Percentiles rank a stretch among this genome's conserved stretches.
Evolutionary conservation across 1,284 basidiomycete genomes (phyloP).

Genomic region (Papiliotrema nemorosa): DNA sequence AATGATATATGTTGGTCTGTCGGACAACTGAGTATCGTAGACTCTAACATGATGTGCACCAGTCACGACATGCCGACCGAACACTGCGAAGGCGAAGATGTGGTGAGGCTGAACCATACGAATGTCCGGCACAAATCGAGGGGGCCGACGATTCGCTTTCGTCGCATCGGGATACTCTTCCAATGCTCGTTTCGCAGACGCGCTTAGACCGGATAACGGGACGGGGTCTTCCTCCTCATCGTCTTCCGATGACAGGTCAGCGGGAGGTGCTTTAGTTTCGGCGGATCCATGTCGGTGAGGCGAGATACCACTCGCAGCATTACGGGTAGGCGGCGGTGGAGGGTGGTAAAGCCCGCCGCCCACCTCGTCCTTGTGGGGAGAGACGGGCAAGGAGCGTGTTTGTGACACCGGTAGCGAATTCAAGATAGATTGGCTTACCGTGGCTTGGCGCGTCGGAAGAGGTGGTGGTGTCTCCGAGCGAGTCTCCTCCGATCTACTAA

Average conservation of each 20-base stretch:
- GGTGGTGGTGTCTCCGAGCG: conserved; percentile 11
- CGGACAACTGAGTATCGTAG: conserved; percentile 46
- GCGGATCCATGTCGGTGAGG: conserved; percentile 1
- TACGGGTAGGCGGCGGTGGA: conserved; percentile 12
- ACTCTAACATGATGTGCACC: conserved; percentile 64
- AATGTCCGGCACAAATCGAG: conserved; percentile 51
- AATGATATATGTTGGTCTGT: conserved; percentile 52
- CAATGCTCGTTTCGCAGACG: conserved; percentile 38
- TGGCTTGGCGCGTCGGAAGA: conserved; percentile 13
- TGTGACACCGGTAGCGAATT: not conserved
- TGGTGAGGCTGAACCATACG: conserved; percentile 38
- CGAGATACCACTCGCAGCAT: not conserved
- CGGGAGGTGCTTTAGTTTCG: not conserved
- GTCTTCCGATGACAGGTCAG: conserved; percentile 20
- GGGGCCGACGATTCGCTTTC: conserved; percentile 74
- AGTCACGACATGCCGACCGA: conserved; percentile 63
- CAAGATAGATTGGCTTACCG: not conserved
- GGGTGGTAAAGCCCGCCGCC: conserved; percentile 6
- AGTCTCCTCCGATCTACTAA: conserved; percentile 13
- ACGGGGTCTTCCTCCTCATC: conserved; percentile 41
- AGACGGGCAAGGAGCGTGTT: conserved; percentile 4
- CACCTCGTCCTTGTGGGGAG: conserved; percentile 5
- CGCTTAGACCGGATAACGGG: conserved; percentile 12
- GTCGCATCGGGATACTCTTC: conserved; percentile 78
- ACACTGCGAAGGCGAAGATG: conserved; percentile 57